phyloP scores from a whole-genome alignment of 768 basidiomycete genomes.

The Fibroporia radiculosa region DNA sequence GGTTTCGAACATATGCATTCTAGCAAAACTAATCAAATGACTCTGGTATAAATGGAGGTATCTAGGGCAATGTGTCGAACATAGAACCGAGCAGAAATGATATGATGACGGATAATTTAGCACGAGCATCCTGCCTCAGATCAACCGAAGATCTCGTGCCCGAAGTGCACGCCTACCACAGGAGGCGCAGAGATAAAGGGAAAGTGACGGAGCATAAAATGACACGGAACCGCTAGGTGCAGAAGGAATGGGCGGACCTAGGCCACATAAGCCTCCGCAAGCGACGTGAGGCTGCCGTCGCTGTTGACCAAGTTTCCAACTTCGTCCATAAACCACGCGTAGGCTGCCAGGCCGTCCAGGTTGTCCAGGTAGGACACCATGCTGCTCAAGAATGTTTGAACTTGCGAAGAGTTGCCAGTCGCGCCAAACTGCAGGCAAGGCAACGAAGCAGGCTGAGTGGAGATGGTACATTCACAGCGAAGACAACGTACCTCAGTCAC shows the following conservation, averaged over 20 bases:
- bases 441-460: not conserved
- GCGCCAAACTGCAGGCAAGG: conserved; percentile 19
- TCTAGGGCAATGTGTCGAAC: too few species aligned
- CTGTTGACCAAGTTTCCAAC: conserved; percentile 19
- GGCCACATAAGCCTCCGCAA: conserved; percentile 20
- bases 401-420: conserved; percentile 15
- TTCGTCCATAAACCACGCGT: conserved; percentile 22
- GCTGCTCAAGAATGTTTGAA: conserved; percentile 19
- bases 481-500: conserved; percentile 21
- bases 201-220: too few species aligned
- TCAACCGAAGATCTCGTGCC: not conserved
- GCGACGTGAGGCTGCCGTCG: conserved; percentile 15
- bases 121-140: not conserved
- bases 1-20: too few species aligned
- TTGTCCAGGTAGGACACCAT: conserved; percentile 23
- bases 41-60: too few species aligned
- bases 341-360: conserved; percentile 17
- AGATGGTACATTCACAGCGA: not conserved
- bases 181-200: not conserved
- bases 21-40: too few species aligned
- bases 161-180: not conserved
- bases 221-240: not conserved
- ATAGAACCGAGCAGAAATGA: too few species aligned
- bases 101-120: not conserved
- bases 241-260: not conserved